Base-by-base conservation (phyloP, 2,329 filamentous ascomycete genomes). In the Exophiala sideris region DNA sequence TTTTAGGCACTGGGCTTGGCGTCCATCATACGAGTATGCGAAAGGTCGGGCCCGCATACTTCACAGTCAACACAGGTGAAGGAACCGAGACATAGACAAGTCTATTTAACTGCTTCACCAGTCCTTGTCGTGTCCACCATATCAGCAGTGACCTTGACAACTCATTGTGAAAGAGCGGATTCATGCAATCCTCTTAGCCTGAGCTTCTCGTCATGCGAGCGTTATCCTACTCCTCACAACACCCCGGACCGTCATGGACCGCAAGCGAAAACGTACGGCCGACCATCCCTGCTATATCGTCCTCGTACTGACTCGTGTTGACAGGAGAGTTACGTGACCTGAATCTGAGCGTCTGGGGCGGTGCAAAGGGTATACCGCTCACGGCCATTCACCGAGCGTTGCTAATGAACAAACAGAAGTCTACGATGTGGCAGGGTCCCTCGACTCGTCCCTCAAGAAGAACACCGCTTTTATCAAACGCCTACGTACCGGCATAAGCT, bases 381-480 rank as follows among this genome's bases (percentile, higher is more conserved):
- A 14, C 29, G 48, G 12, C 52, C 38, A 34, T 24, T 46, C 42
- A 18, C 35, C 41, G 6, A 18, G 52, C 54, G 7, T n/a, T 7
- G 38, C 57, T 58, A 52, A 57, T 53, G 53, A 57, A 66, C 45
- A 68, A 42, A 33, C 62, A 95, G 91, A 89, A 76, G 76, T 95
- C 59, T 90, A 95, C 67, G 74, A 83, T 50, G 85, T 94, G 64
- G 85, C 83, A 71, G 81, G 82, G 67, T 87, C 88, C 29, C 86
- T 97, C 67, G 92, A 97, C 72, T 96, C 92, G 48, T 94, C 91
- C 48, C 80, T 97, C 71, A 96, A 96, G 76, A 97, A 96, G 78
- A 97, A 97, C 67, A 97, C 92, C 3, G 91, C 91, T 62, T 96
- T 97, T 71, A 97, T 97, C 69, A 96, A 96, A 74, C 89, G 92